Evolutionary conservation across 257 asterid species (phyloP).

Genomic region (Nicotiana obtusifolia): DNA sequence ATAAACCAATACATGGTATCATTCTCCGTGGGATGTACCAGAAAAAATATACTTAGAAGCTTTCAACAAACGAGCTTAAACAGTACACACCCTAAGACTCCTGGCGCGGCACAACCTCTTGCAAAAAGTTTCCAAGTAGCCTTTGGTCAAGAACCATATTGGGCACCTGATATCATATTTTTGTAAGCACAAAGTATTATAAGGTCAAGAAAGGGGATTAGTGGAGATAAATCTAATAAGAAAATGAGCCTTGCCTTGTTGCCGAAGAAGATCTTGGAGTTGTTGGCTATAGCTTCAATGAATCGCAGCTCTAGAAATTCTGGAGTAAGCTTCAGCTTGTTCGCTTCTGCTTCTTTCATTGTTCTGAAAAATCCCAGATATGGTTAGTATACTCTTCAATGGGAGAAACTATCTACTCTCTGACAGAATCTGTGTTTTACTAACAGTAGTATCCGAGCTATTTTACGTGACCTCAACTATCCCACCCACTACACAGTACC

Average conservation of each 20-base stretch:
- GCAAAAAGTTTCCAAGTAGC: constrained; percentile 64
- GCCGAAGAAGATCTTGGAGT: constrained; percentile 89
- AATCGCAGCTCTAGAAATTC: constrained; percentile 77
- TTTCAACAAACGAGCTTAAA: neutral
- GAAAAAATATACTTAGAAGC: neutral
- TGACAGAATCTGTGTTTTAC: too few relatives aligned
- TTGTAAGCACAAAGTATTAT: constrained; percentile 18
- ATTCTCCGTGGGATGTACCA: neutral
- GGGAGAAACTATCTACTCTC: neutral
- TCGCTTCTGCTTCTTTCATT: constrained; percentile 86
- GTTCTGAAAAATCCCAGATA: constrained; percentile 36
- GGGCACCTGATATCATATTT: constrained; percentile 53
- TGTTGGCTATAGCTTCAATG: constrained; percentile 85
- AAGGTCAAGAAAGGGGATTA: neutral
- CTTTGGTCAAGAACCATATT: constrained; percentile 81
- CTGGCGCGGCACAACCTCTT: constrained; percentile 19
- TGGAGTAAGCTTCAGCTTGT: constrained; percentile 85
- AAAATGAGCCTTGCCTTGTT: constrained; percentile 49
- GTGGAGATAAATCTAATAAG: neutral
- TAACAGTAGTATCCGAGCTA: too few relatives aligned
- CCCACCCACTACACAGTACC: too few relatives aligned
- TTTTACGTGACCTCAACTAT: too few relatives aligned
- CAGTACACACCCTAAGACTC: neutral
- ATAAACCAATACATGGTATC: neutral
- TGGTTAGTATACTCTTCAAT: neutral